A percentile compares a stretch with the other conserved stretches of the same genome.
These are phyloP conservation scores for Fennellomyces sp. DNA, from an alignment of 371 early-diverging fungal genomes.

Conservation along the genomic window DNA sequence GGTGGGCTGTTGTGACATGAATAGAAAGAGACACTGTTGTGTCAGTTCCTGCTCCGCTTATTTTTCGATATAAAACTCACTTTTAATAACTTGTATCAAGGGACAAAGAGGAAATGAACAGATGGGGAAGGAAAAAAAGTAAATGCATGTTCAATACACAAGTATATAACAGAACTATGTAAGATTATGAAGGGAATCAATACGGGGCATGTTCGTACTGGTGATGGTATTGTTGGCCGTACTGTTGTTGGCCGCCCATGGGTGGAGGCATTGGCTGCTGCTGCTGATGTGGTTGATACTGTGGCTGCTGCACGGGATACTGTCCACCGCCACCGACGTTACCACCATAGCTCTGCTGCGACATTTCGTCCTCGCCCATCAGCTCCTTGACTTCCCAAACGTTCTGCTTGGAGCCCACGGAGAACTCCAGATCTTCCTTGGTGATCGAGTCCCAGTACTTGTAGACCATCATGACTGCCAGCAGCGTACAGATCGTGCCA, in stretches of 20 bases:
- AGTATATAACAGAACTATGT: slow-evolving; percentile 4
- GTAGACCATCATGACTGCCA: slow-evolving; percentile 98
- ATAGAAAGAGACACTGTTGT: neutral
- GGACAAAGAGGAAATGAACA: neutral
- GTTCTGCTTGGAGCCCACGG: slow-evolving; percentile 82
- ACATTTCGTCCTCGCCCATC: slow-evolving; percentile 47
- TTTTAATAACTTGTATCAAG: neutral
- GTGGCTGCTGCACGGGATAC: slow-evolving; percentile 12
- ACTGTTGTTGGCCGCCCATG: slow-evolving; percentile 17
- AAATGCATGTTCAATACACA: neutral
- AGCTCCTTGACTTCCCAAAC: slow-evolving; percentile 91
- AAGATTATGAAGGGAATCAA: slow-evolving; percentile 6
- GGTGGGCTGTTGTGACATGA: slow-evolving; percentile 47
- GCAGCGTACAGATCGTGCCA: slow-evolving; percentile 83
- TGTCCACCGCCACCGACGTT: neutral
- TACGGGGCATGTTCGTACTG: slow-evolving; percentile 14
- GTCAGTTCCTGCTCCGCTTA: neutral
- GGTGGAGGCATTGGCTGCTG: slow-evolving; percentile 16
- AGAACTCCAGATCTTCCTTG: slow-evolving; percentile 94
- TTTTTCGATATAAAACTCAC: neutral
- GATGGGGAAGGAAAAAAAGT: neutral
- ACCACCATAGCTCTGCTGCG: slow-evolving; percentile 14
- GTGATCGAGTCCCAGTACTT: slow-evolving; percentile 98
- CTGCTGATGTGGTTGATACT: slow-evolving; percentile 18
- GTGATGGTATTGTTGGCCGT: slow-evolving; percentile 25